phyloP scores from a whole-genome alignment of 1,139 yeast genomes.

The Geotrichum restrictum region DNA sequence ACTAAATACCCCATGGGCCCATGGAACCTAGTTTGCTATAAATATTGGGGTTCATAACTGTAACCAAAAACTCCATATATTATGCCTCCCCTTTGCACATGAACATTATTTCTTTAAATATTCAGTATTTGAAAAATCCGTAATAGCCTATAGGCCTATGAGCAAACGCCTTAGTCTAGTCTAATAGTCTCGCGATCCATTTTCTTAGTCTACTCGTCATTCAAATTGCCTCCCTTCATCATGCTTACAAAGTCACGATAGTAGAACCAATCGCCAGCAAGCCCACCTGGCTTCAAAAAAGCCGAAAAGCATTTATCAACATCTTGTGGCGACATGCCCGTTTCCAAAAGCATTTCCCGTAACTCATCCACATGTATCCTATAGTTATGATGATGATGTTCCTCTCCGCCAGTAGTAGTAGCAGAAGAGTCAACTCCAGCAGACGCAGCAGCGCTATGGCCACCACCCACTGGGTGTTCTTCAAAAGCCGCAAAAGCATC shows the following conservation, averaged over 20 bases:
- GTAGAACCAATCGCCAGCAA: slow-evolving; percentile 62
- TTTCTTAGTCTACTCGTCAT: not conserved
- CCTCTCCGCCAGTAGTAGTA: not conserved
- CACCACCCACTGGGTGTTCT: slow-evolving; percentile 37
- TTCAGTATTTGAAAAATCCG: too few species aligned
- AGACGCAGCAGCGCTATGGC: too few species aligned
- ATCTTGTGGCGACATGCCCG: slow-evolving; percentile 51
- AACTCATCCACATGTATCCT: slow-evolving; percentile 50
- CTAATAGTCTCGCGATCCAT: too few species aligned
- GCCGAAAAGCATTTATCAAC: slow-evolving; percentile 53
- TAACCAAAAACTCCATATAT: too few species aligned
- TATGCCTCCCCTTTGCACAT: too few species aligned
- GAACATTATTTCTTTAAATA: too few species aligned
- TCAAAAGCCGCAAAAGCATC: slow-evolving; percentile 63
- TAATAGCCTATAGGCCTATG: too few species aligned
- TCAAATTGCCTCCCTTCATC: slow-evolving; percentile 2
- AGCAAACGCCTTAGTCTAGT: too few species aligned
- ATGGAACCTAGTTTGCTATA: too few species aligned
- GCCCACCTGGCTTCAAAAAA: slow-evolving; percentile 50
- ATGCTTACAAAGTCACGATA: slow-evolving; percentile 43
- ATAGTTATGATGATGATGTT: slow-evolving; percentile 23
- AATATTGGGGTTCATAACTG: too few species aligned
- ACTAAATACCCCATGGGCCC: too few species aligned
- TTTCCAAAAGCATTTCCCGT: slow-evolving; percentile 46
- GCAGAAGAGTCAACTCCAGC: not conserved